Conservation (phyloP, 768 basidiomycete species). For the Phallus indusiatus region DNA sequence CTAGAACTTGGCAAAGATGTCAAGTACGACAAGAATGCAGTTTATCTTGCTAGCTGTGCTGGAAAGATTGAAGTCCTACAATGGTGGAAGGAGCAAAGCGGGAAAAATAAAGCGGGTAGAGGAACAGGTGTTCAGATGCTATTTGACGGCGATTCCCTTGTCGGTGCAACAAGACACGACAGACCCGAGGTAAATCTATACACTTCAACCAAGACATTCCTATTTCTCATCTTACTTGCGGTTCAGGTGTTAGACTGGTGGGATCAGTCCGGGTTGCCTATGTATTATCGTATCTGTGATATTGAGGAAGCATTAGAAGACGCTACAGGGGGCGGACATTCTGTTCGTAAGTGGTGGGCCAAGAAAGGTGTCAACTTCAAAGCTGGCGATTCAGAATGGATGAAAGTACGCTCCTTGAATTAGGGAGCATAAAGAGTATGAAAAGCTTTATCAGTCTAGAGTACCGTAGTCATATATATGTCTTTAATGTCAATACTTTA, state of each 20-base stretch:
- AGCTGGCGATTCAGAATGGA: conserved; percentile 81
- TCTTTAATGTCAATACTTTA: neutral
- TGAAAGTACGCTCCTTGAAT: conserved; percentile 71
- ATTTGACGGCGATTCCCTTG: conserved; percentile 73
- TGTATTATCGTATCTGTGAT: conserved; percentile 86
- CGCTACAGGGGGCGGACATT: conserved; percentile 70
- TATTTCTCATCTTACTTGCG: neutral
- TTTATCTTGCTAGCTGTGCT: conserved; percentile 70
- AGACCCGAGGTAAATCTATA: conserved; percentile 47
- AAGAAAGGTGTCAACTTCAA: conserved; percentile 74
- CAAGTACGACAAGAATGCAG: conserved; percentile 67
- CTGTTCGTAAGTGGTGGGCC: conserved; percentile 73
- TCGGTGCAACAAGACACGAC: conserved; percentile 73
- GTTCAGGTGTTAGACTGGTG: conserved; percentile 61
- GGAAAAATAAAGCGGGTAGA: neutral
- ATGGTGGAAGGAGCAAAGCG: conserved; percentile 58
- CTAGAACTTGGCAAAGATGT: conserved; percentile 39
- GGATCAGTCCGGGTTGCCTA: conserved; percentile 66
- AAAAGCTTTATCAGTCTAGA: neutral
- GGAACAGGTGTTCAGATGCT: conserved; percentile 61
- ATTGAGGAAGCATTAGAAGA: conserved; percentile 89
- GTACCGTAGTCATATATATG: neutral
- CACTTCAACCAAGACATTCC: neutral
- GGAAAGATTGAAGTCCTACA: conserved; percentile 72
- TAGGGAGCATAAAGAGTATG: conserved; percentile 19